Evolutionary conservation across 2,329 filamentous ascomycete species (phyloP), one percentile per base, ranked within the genome.

Genomic region (Aspergillus tanneri): DNA sequence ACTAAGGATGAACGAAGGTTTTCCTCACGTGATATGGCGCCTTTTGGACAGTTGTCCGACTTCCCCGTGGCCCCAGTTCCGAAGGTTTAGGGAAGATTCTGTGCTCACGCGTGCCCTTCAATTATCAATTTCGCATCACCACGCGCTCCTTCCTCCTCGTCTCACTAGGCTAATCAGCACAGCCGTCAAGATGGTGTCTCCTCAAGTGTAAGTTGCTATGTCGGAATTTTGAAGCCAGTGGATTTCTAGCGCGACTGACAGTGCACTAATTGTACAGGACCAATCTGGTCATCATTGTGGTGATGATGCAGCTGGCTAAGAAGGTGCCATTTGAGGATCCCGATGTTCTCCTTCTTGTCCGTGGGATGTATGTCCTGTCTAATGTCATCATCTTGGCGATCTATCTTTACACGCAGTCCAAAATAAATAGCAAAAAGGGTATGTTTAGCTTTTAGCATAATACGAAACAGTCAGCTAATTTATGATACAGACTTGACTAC

Each of bases 381-480:
- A 88, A 99, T 73, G 55, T 96, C 57, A 80, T 97, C 72, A 97
- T 99, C 66, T 78, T 86, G 57, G 77, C 77, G 51, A 75, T 99
- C 67, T 96, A 96, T 77, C 75, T 93, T 64, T 96, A 90, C 73
- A 86, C 91, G 55, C 86, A 92, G 76, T 68, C 77, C 54, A 79
- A 87, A 76, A 92, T 99, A 74, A 92, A 95, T 78, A 87, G 87
- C 76, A 97, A 97, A 84, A 96, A 95, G 81, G 93, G 93, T 97
- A 80, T 53, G 82, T 69, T 41, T 25, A 21, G 35, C 39, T 44
- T 27, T 23, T 47, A 27, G 38, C 18, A 11, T 12, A 19, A 10
- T 28, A 3, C 9, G 16, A 2, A 11, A 16, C 19, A 12, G 18
- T 22, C 16, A 32, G 36, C 45, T 38, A 35, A 55, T 21, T 38